These are phyloP conservation scores for Rhizophlyctis rosea DNA, from an alignment of 192 early-diverging fungal species.

Conservation along the genomic window DNA sequence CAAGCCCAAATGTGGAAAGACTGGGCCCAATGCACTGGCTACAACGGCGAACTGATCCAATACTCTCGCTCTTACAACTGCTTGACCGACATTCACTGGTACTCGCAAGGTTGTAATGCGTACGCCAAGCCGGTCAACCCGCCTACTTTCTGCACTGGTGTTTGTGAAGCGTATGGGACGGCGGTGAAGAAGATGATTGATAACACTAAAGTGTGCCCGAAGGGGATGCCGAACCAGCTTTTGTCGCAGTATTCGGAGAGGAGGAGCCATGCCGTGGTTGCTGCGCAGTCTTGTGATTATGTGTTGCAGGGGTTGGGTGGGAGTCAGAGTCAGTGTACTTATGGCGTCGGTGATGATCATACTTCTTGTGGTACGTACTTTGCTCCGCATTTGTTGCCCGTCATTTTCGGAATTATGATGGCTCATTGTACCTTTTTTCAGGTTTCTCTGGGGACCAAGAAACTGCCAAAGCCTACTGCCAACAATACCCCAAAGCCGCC, in stretches of 20 bases:
- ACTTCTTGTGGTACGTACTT: constrained; percentile 23
- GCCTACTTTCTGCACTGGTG: constrained; percentile 21
- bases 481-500: constrained; percentile 13
- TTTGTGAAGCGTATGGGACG: constrained; percentile 36
- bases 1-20: constrained; percentile 34
- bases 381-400: constrained; percentile 3
- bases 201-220: constrained; percentile 31
- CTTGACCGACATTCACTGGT: constrained; percentile 44
- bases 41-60: constrained; percentile 45
- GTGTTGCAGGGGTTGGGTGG: background rate
- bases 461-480: constrained; percentile 31
- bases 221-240: no score
- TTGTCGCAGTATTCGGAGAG: no score
- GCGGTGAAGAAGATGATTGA: constrained; percentile 30
- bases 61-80: constrained; percentile 44
- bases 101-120: constrained; percentile 41
- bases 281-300: constrained; percentile 17
- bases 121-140: background rate
- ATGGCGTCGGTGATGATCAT: constrained; percentile 30
- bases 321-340: constrained; percentile 4
- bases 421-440: constrained; percentile 7
- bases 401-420: background rate
- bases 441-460: constrained; percentile 34
- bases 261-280: no score
- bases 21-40: constrained; percentile 41